A percentile compares a stretch with the other conserved stretches of the same genome.
phyloP scores from a whole-genome alignment of 371 early-diverging fungal species.

The Mucor piriformis region DNA sequence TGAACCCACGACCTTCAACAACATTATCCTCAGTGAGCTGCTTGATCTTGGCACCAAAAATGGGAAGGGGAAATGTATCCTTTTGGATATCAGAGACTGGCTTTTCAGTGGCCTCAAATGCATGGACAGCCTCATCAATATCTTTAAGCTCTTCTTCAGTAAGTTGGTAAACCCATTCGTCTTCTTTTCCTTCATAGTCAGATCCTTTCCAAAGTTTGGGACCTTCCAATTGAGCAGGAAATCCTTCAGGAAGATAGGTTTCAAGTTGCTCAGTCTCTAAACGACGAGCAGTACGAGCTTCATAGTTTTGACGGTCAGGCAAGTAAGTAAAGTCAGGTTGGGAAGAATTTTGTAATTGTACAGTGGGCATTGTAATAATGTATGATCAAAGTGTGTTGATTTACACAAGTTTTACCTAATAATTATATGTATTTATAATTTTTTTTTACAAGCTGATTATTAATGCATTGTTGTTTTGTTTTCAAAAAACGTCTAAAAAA shows the following conservation, averaged over 20 bases:
- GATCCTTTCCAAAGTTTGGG: conserved; percentile 35
- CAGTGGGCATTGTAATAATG: conserved; percentile 26
- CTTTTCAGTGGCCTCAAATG: conserved; percentile 27
- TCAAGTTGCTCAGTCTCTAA: conserved; percentile 24
- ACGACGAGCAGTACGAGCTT: conserved; percentile 30
- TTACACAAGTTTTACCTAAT: too few species aligned
- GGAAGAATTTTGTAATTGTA: conserved; percentile 30
- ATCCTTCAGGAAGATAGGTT: conserved; percentile 31
- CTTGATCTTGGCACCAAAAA: conserved; percentile 28
- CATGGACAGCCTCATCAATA: conserved; percentile 27
- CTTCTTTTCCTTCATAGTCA: conserved; percentile 33
- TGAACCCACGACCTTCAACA: conserved; percentile 32
- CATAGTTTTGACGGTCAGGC: conserved; percentile 29
- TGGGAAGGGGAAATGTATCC: conserved; percentile 23
- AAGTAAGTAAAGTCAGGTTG: conserved; percentile 38
- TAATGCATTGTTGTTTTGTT: conserved; percentile 1
- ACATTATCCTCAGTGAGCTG: conserved; percentile 27
- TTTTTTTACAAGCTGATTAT: neutral
- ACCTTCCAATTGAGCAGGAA: conserved; percentile 32
- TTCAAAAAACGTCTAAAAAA: neutral
- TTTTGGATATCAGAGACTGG: conserved; percentile 20
- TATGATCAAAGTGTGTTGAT: neutral
- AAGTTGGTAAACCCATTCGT: conserved; percentile 31
- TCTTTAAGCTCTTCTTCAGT: conserved; percentile 28
- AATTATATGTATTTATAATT: neutral